A percentile compares a stretch with the other conserved stretches of the same genome.
Evolutionary conservation across 768 basidiomycete genomes (phyloP).

Genomic region (Lepiota brunneoincarnata): DNA sequence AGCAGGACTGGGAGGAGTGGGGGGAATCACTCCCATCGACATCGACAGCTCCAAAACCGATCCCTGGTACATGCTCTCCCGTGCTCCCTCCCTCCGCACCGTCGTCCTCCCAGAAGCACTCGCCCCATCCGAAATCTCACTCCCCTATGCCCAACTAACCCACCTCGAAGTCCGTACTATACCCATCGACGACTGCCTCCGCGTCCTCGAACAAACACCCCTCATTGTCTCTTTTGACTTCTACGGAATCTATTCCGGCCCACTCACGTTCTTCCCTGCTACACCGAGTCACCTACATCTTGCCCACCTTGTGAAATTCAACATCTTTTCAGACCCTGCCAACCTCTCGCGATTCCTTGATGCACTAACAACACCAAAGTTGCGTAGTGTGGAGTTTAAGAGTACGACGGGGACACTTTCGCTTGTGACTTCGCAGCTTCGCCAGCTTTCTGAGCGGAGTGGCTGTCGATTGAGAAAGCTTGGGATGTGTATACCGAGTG

Average conservation of each 20-base stretch:
- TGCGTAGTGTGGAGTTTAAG: constrained; percentile 2
- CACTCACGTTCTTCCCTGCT: background rate
- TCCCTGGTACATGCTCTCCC: constrained; percentile 11
- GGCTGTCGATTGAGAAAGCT: background rate
- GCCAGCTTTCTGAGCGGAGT: background rate
- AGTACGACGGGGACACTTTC: constrained; percentile 5
- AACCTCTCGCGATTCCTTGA: constrained; percentile 3
- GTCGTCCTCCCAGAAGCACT: constrained; percentile 11
- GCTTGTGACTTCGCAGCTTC: constrained; percentile 1
- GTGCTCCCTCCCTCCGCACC: constrained; percentile 1
- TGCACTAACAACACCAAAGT: background rate
- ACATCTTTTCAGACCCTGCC: constrained; percentile 4
- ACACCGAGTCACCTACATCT: background rate
- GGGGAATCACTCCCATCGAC: too few relatives aligned
- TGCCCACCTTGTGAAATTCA: background rate
- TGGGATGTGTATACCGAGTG: constrained; percentile 5
- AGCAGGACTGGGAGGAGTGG: too few relatives aligned
- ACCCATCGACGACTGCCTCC: constrained; percentile 6
- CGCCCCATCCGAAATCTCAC: background rate
- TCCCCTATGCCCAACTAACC: constrained; percentile 3
- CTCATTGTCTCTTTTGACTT: constrained; percentile 6
- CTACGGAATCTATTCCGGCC: constrained; percentile 7
- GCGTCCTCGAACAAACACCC: constrained; percentile 2
- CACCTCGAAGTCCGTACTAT: constrained; percentile 10
- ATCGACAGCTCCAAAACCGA: too few relatives aligned